These are phyloP conservation scores for Fusarium musae DNA, from an alignment of 2,329 filamentous ascomycete species.

Conservation along the genomic window DNA sequence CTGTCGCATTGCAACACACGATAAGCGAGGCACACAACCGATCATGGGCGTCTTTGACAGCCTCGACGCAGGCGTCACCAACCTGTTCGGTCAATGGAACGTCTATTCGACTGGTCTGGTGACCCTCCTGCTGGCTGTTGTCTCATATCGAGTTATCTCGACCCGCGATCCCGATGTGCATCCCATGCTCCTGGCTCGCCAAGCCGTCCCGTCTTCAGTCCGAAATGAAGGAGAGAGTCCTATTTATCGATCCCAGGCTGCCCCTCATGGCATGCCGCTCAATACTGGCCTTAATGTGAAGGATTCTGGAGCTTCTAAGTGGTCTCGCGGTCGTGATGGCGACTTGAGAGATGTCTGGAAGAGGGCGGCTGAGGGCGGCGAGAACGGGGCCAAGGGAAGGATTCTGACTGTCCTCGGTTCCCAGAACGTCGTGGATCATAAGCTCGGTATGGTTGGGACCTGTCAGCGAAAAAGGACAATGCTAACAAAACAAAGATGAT, in stretches of 20 bases:
- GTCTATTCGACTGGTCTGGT: conserved; percentile 77
- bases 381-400: conserved; percentile 74
- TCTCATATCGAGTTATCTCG: conserved; percentile 77
- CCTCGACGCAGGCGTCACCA: conserved; percentile 77
- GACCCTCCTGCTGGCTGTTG: conserved; percentile 71
- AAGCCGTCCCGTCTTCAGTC: conserved; percentile 81
- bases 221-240: conserved; percentile 87
- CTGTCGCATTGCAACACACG: background rate
- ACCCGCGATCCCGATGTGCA: conserved; percentile 88
- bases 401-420: conserved; percentile 84
- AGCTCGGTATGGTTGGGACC: conserved; percentile 60
- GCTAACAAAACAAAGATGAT: conserved; percentile 60
- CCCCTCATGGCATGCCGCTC: conserved; percentile 85
- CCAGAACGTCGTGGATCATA: conserved; percentile 78
- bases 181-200: conserved; percentile 87
- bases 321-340: conserved; percentile 84
- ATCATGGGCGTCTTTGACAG: conserved; percentile 63
- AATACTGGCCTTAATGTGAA: conserved; percentile 84
- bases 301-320: conserved; percentile 81
- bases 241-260: conserved; percentile 83
- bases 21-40: background rate
- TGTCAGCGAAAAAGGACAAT: background rate
- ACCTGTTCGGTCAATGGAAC: conserved; percentile 83
- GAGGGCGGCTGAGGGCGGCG: conserved; percentile 71
- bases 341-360: conserved; percentile 94